phyloP scores from a whole-genome alignment of 2,329 filamentous ascomycete species.

The Curvularia spicifera region DNA sequence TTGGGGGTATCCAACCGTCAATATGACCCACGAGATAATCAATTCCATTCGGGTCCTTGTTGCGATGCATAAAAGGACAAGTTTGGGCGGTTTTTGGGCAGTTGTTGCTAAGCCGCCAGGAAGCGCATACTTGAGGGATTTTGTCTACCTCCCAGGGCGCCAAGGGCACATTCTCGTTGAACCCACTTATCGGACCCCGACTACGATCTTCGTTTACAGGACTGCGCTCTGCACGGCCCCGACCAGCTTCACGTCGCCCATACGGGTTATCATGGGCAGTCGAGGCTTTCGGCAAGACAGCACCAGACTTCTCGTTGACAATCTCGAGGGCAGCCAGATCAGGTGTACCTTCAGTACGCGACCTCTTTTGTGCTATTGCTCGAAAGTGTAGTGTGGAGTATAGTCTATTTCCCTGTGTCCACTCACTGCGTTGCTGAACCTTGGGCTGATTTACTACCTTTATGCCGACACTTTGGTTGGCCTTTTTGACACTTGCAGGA shows the following conservation, averaged over 20 bases:
- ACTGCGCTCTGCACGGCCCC: constrained; percentile 20
- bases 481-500: constrained; percentile 5
- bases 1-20: constrained; percentile 31
- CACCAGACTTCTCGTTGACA: constrained; percentile 26
- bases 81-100: constrained; percentile 26
- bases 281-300: constrained; percentile 5
- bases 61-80: constrained; percentile 40
- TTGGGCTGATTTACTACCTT: constrained; percentile 37
- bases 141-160: constrained; percentile 35
- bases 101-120: constrained; percentile 34
- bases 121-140: constrained; percentile 37
- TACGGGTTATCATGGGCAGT: constrained; percentile 27
- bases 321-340: constrained; percentile 34
- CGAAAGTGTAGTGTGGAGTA: constrained; percentile 30
- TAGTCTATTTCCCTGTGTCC: constrained; percentile 21
- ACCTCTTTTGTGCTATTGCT: constrained; percentile 28
- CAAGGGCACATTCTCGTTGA: constrained; percentile 15
- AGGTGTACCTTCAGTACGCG: constrained; percentile 34
- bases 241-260: constrained; percentile 31
- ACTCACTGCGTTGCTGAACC: constrained; percentile 13
- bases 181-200: neutral
- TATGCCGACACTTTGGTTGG: constrained; percentile 21
- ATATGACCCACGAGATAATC: constrained; percentile 23
- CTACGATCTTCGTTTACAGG: neutral
- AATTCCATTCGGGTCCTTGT: constrained; percentile 26